A percentile compares a stretch with the other conserved stretches of the same genome.
These are phyloP conservation scores for Asterionellopsis glacialis DNA, from an alignment of 108 stramenopile species.

Conservation along the genomic window DNA sequence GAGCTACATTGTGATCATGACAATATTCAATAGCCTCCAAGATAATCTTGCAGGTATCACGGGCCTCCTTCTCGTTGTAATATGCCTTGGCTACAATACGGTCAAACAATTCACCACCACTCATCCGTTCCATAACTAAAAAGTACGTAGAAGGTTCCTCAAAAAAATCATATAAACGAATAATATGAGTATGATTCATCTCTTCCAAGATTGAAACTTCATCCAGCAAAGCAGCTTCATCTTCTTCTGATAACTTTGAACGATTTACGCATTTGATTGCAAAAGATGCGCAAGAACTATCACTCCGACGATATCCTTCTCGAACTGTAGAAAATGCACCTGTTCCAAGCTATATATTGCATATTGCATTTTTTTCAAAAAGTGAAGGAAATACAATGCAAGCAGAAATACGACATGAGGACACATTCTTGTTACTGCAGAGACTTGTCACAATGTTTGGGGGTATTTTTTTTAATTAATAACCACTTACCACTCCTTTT, in stretches of 20 bases:
- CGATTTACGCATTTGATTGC: constrained; percentile 79
- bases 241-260: constrained; percentile 68
- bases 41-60: constrained; percentile 68
- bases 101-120: constrained; percentile 97
- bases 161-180: constrained; percentile 89
- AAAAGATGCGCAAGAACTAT: constrained; percentile 32
- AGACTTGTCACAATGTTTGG: too few relatives aligned
- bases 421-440: too few relatives aligned
- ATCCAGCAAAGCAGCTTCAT: constrained; percentile 74
- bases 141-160: constrained; percentile 76
- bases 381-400: too few relatives aligned
- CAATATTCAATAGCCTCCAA: constrained; percentile 79
- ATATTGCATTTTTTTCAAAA: too few relatives aligned
- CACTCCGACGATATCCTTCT: constrained; percentile 45
- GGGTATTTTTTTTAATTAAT: too few relatives aligned
- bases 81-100: constrained; percentile 88
- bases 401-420: too few relatives aligned
- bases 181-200: constrained; percentile 79
- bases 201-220: constrained; percentile 79
- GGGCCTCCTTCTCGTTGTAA: constrained; percentile 93
- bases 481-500: too few relatives aligned
- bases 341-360: constrained; percentile 33
- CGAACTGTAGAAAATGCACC: constrained; percentile 84
- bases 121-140: constrained; percentile 87
- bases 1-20: constrained; percentile 80